A percentile compares a stretch with the other conserved stretches of the same genome.
These are phyloP conservation scores for Allomyces arbusculus DNA, from an alignment of 192 early-diverging fungal genomes.

Conservation along the genomic window DNA sequence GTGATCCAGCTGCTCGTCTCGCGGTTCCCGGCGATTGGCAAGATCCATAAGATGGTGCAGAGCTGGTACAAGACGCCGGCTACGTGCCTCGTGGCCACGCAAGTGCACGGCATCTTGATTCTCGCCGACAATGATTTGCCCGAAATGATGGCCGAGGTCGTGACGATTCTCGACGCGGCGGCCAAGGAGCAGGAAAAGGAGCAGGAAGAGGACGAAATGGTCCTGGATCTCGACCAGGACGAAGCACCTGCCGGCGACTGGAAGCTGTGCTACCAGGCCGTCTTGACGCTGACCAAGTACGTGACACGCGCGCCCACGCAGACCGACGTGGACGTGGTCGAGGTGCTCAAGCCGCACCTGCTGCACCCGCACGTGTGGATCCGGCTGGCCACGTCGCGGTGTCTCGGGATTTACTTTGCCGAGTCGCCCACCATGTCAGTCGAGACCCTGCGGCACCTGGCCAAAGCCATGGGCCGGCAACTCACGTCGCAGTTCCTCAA, in stretches of 20 bases:
- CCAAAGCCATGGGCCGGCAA: slow-evolving; percentile 32
- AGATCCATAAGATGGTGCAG: slow-evolving; percentile 42
- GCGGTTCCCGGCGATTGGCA: slow-evolving; percentile 36
- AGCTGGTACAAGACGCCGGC: slow-evolving; percentile 37
- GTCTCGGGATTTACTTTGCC: slow-evolving; percentile 61
- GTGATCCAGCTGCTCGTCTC: slow-evolving; percentile 47
- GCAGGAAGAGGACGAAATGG: slow-evolving; percentile 22
- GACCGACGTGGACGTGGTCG: slow-evolving; percentile 21
- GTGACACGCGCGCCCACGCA: slow-evolving; percentile 29
- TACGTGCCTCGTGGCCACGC: neutral
- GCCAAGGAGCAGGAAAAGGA: slow-evolving; percentile 6
- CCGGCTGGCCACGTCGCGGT: slow-evolving; percentile 38
- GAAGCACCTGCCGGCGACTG: slow-evolving; percentile 37
- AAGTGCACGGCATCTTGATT: neutral
- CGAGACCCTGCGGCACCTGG: slow-evolving; percentile 26
- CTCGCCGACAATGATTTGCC: slow-evolving; percentile 1
- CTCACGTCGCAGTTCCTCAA: slow-evolving; percentile 42
- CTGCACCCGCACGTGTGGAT: slow-evolving; percentile 85
- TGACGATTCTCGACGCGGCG: neutral
- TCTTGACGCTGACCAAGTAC: slow-evolving; percentile 55
- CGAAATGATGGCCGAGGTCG: neutral
- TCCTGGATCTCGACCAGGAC: slow-evolving; percentile 16
- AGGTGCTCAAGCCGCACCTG: slow-evolving; percentile 36
- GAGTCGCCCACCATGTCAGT: slow-evolving; percentile 13
- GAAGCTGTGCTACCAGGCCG: slow-evolving; percentile 67